Base-by-base conservation (phyloP, 768 basidiomycete genomes). In the Pseudohyphozyma bogoriensis region DNA sequence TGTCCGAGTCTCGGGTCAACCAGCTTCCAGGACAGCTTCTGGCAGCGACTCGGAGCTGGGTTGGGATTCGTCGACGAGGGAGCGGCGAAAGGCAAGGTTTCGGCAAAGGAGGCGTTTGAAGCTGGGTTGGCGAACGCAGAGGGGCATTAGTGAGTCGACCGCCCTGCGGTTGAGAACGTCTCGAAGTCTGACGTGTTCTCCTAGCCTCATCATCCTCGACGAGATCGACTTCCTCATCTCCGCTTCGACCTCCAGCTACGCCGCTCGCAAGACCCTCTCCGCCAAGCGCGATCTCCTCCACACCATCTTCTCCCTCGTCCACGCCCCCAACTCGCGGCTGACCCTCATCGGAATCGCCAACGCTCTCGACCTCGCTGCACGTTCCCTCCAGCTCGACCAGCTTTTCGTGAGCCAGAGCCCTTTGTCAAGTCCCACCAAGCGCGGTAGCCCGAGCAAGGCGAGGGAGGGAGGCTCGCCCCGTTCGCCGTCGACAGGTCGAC, bases 321-420 rank as follows among this genome's bases (percentile, higher is more conserved):
- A 80, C 53, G 73, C 78, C 6, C 75, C 81, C 53, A 71, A 79
- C 1, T 73, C 79, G 13, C 75, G 74, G 39, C 72, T 90, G 58
- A 82, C 87, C 51, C 67, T 89, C 42, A 83, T 91, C 67, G 87
- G 85, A 39, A 89, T 92, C 70, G 87, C 89, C 42, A 92, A 92
- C 69, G 87, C 86, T 3, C 89, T 90, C 68, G 89, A 87, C 8
- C 81, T 92, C 29, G 83, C 85, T 2, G 79, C 83, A 4, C 78
- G 82, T 36, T 57, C 57, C 26, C 59, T 68, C 51, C 32, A 42
- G 57, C 15, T 56, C 55, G 13, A n/a, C 46, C 24, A n/a, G n/a
- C n/a, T n/a, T n/a, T n/a, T n/a, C n/a, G n/a, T n/a, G n/a, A n/a
- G n/a, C n/a, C n/a, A n/a, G n/a, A n/a, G n/a, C n/a, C n/a, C n/a